Percentiles rank a stretch among this genome's conserved stretches.
phyloP scores from a whole-genome alignment of 164 flowering plant species.

The Piper longum region DNA sequence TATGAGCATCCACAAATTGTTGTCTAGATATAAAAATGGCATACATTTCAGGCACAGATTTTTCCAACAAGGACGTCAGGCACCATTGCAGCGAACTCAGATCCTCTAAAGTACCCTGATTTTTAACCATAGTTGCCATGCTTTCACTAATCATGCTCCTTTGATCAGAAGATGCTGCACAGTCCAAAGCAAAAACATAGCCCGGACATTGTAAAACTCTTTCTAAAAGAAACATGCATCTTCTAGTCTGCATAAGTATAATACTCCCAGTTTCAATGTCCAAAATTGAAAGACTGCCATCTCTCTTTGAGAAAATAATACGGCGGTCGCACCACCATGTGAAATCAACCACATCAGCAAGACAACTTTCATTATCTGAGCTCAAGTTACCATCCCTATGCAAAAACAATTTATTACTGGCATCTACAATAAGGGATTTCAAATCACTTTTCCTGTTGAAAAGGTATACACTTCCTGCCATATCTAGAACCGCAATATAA shows the following conservation, averaged over 20 bases:
- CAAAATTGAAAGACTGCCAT: conserved; percentile 49
- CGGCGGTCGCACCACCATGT: conserved; percentile 88
- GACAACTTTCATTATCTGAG: conserved; percentile 10
- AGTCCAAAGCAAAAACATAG: conserved; percentile 56
- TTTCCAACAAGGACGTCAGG: conserved; percentile 55
- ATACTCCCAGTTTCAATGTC: conserved; percentile 28
- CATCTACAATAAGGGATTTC: conserved; percentile 24
- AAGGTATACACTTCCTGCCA: conserved; percentile 40
- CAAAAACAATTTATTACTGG: conserved; percentile 14
- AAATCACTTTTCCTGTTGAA: conserved; percentile 39
- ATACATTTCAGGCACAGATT: conserved; percentile 67
- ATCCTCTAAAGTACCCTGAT: conserved; percentile 17
- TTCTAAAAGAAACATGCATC: conserved; percentile 51
- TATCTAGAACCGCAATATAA: conserved; percentile 53
- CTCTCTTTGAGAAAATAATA: conserved; percentile 42
- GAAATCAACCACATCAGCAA: conserved; percentile 48
- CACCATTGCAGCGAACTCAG: conserved; percentile 38
- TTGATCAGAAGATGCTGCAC: conserved; percentile 9
- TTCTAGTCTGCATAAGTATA: conserved; percentile 22
- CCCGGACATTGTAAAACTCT: conserved; percentile 39
- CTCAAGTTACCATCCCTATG: conserved; percentile 6
- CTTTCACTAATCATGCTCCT: conserved; percentile 13
- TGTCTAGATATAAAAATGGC: conserved; percentile 34
- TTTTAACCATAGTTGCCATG: conserved; percentile 13
- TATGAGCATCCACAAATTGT: conserved; percentile 55